Base-by-base conservation (phyloP, 768 basidiomycete genomes). In the Pleurotus sapidus region DNA sequence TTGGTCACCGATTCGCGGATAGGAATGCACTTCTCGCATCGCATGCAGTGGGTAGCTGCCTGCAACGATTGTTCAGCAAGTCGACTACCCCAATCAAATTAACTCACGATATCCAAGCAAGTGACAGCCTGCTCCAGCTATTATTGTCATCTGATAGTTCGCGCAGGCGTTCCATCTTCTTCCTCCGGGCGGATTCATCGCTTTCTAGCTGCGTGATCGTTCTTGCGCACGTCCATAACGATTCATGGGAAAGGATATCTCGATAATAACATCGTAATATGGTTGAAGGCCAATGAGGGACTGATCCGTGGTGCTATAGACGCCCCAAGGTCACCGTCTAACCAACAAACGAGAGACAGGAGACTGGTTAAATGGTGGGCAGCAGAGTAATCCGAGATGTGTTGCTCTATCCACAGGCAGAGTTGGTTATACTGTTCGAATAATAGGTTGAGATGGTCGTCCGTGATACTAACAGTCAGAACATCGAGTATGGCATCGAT, bases 381-480 rank as follows among this genome's bases (percentile, higher is more conserved):
- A 3, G 88, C 82, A 46, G 85, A 84, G 64, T 84, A 82, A 65
- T 91, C 89, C 23, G 84, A 84, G 27, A 88, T 72, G 63, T 90
- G 86, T n/a, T 62, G 66, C 43, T 84, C 76, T 11, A 89, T 72
- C 89, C 89, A 90, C 46, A 59, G 60, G 25, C 70, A 73, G 25
- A 80, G 61, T 12, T 61, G 64, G 3, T 27, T 12, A 18, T 72
- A 66, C 60, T 87, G 84, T 3, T 70, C 64, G 7, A 57, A 30
- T 8, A 86, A 65, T 27, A 82, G 60, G 3, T 60, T 49, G 45
- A 71, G 42, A 57, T 73, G 71, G 8, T 61, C 59, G 17, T 58
- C 46, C 1, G 38, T 30, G 61, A 42, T 38, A 57, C 57, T 43
- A 55, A 40, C 64, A 24, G 65, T 56, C 53, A 61, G 49, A 5